Conservation (phyloP, 139 green algal genomes). For the Volvox reticuliferus region DNA sequence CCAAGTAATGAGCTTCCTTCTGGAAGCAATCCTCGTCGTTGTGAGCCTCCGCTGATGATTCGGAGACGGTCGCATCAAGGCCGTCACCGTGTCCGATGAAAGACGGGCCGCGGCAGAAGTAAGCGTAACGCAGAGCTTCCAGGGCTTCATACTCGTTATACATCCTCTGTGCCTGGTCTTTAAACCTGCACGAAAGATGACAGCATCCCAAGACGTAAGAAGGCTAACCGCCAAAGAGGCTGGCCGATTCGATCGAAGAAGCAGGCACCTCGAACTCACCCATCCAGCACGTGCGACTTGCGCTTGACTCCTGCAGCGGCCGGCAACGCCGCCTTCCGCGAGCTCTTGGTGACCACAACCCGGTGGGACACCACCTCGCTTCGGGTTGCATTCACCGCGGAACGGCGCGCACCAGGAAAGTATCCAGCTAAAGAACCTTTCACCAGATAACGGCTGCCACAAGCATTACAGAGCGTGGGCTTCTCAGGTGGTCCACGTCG, state of each 20-base stretch:
- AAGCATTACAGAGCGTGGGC: slow-evolving; percentile 59
- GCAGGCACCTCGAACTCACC: neutral
- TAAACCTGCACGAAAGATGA: neutral
- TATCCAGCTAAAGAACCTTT: slow-evolving; percentile 51
- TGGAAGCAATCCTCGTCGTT: slow-evolving; percentile 17
- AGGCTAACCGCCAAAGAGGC: slow-evolving; percentile 22
- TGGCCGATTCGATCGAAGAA: neutral
- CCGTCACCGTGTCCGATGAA: neutral
- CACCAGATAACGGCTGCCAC: slow-evolving; percentile 55
- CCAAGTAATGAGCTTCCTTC: slow-evolving; percentile 21
- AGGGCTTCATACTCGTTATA: slow-evolving; percentile 31
- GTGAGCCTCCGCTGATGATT: slow-evolving; percentile 4
- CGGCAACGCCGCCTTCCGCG: neutral
- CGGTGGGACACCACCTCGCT: neutral
- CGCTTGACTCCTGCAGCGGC: slow-evolving; percentile 2
- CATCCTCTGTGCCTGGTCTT: neutral
- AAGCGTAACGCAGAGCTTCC: slow-evolving; percentile 18
- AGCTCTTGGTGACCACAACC: slow-evolving; percentile 15
- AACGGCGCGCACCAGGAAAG: slow-evolving; percentile 30
- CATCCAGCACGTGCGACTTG: neutral
- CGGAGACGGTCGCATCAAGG: slow-evolving; percentile 8
- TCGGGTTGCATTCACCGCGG: neutral
- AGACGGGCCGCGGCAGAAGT: neutral
- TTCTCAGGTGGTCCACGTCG: slow-evolving; percentile 54
- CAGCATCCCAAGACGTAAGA: neutral